Base-by-base conservation (phyloP, 2,329 filamentous ascomycete genomes). In the Ceratocystis ficicola region DNA sequence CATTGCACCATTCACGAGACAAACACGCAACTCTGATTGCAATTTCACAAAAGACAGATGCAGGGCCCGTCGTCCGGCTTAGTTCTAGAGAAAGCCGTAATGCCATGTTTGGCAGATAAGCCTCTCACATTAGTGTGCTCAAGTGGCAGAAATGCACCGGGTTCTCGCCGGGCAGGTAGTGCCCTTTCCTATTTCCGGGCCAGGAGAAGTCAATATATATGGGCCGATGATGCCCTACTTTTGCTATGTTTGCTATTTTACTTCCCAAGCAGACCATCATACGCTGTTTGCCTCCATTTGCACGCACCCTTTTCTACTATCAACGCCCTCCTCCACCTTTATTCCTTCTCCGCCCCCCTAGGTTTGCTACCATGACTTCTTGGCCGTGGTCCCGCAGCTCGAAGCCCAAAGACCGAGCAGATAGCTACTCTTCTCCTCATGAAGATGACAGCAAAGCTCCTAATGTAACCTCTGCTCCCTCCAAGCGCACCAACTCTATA, bases 401-500 rank as follows among this genome's bases (percentile, higher is more conserved):
- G n/a, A 57, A 57, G 28, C 52, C 52, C 22, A 30, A 2, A 17
- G 52, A 22, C 41, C 25, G 20, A n/a, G 28, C 22, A 15, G 32
- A 5, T 57, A 63, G 32, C 8, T 22, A 12, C 63, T 44, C 46
- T n/a, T 59, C 20, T 10, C 55, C 44, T 5, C 50, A 60, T 36
- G 63, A 62, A 3, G 46, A 65, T 15, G 55, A 64, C 15, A 55
- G 12, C 36, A 30, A 44, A 17, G 17, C n/a, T 8, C 48, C 30
- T 25, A 67, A 65, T 44, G 28, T 10, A 17, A 32, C 36, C 12
- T 44, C 6, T 22, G 52, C 41, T 12, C 52, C 10, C 28, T 36
- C 64, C 46, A 66, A 59, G 22, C 64, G 55, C 59, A 61, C 66
- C 48, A 46, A 25, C 60, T 48, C 48, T 5, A 55, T 36, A 50